Conservation (phyloP, 345 rosid species). For the Hypericum androsaemum region DNA sequence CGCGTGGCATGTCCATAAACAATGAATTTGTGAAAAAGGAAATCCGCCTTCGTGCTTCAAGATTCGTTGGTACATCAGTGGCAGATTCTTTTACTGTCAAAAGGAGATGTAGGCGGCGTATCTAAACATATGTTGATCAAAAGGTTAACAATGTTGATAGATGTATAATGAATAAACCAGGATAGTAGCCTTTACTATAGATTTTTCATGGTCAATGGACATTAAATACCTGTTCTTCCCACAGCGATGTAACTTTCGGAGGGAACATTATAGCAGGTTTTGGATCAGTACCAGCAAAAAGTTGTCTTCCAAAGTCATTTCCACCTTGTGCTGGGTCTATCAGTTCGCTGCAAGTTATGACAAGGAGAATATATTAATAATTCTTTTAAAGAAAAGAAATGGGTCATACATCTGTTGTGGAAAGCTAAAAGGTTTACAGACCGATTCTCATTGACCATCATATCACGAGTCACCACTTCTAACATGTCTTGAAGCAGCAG, state of each 20-base stretch:
- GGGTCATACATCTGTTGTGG: not conserved
- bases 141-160: slow-evolving; percentile 1
- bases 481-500: slow-evolving; percentile 87
- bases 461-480: slow-evolving; percentile 88
- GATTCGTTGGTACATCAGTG: slow-evolving; percentile 76
- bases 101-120: slow-evolving; percentile 83
- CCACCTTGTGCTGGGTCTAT: slow-evolving; percentile 74
- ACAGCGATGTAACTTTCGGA: slow-evolving; percentile 59
- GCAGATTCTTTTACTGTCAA: slow-evolving; percentile 91
- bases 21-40: slow-evolving; percentile 85
- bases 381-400: too few relatives aligned
- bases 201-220: slow-evolving; percentile 7
- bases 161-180: slow-evolving; percentile 1
- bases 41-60: slow-evolving; percentile 95
- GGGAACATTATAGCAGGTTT: slow-evolving; percentile 86
- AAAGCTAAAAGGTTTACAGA: slow-evolving; percentile 29
- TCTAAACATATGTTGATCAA: slow-evolving; percentile 33
- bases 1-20: slow-evolving; percentile 96
- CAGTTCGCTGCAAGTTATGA: slow-evolving; percentile 47
- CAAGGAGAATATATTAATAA: not conserved
- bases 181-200: not conserved
- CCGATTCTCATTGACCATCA: slow-evolving; percentile 94
- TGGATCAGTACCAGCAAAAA: slow-evolving; percentile 82
- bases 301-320: slow-evolving; percentile 89
- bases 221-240: slow-evolving; percentile 81